These are phyloP conservation scores for Batrachochytrium dendrobatidis DNA, from an alignment of 371 early-diverging fungal species.

Conservation along the genomic window DNA sequence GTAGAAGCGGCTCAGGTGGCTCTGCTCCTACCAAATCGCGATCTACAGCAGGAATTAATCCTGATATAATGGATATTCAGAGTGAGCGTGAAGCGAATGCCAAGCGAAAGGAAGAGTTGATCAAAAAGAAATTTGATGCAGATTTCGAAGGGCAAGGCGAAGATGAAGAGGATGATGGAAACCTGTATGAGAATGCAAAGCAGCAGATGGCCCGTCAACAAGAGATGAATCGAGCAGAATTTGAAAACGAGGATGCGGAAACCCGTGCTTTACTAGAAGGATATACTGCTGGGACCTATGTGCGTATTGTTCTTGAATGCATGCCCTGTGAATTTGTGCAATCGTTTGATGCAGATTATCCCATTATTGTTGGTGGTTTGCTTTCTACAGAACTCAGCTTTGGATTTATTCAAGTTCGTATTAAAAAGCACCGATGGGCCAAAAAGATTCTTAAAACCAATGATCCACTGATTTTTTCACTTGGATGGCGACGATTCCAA, in stretches of 20 bases:
- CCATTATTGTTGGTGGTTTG: conserved; percentile 86
- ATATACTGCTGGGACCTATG: conserved; percentile 85
- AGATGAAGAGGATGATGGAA: conserved; percentile 54
- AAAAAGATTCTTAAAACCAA: conserved; percentile 94
- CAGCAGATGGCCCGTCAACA: conserved; percentile 76
- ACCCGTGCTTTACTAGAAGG: conserved; percentile 77
- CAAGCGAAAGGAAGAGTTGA: conserved; percentile 79
- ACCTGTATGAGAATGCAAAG: conserved; percentile 84
- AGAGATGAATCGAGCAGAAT: conserved; percentile 72
- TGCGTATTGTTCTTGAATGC: conserved; percentile 76
- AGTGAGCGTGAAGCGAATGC: conserved; percentile 24
- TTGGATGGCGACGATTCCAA: conserved; percentile 99
- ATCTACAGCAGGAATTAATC: conserved; percentile 16
- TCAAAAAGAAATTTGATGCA: conserved; percentile 87
- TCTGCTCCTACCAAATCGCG: too few species aligned
- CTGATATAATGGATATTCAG: background rate
- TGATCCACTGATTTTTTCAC: conserved; percentile 93
- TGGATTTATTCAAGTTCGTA: conserved; percentile 89
- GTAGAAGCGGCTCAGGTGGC: background rate
- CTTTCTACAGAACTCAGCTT: conserved; percentile 78
- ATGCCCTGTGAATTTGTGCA: conserved; percentile 92
- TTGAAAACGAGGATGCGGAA: conserved; percentile 71
- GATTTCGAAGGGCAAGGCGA: conserved; percentile 78
- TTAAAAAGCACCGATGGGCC: conserved; percentile 98
- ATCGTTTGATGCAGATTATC: conserved; percentile 79